Evolutionary conservation across 2,329 filamentous ascomycete species (phyloP).

Genomic region (Trichoderma atroviride): DNA sequence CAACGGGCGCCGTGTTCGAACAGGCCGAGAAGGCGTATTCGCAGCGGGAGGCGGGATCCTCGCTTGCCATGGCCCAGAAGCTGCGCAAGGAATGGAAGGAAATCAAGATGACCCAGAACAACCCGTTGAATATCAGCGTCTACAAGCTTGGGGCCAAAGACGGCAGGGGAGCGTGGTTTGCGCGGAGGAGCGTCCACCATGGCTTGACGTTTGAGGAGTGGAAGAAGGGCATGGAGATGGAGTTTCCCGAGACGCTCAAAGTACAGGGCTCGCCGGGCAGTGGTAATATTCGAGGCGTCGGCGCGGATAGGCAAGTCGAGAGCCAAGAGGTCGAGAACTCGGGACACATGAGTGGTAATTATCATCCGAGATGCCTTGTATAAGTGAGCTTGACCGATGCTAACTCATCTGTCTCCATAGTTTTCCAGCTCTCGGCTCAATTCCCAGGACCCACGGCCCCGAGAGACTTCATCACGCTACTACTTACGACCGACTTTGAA

Average conservation of each 20-base stretch:
- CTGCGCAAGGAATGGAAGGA: slow-evolving; percentile 89
- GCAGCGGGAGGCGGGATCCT: slow-evolving; percentile 46
- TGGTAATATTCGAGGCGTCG: slow-evolving; percentile 81
- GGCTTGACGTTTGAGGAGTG: slow-evolving; percentile 76
- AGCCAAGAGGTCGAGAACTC: slow-evolving; percentile 58
- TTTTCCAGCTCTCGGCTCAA: slow-evolving; percentile 84
- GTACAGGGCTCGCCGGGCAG: slow-evolving; percentile 69
- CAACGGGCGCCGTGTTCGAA: slow-evolving; percentile 55
- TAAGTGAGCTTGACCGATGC: background rate
- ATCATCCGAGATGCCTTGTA: background rate
- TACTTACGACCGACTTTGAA: slow-evolving; percentile 67
- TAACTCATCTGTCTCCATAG: slow-evolving; percentile 45
- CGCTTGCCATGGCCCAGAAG: slow-evolving; percentile 52
- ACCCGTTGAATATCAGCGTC: slow-evolving; percentile 74
- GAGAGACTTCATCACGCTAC: slow-evolving; percentile 81
- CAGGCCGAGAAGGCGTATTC: slow-evolving; percentile 54
- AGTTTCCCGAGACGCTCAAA: slow-evolving; percentile 79
- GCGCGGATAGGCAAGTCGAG: slow-evolving; percentile 75
- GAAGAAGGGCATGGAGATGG: slow-evolving; percentile 73
- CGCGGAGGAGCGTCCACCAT: slow-evolving; percentile 78
- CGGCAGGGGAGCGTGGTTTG: slow-evolving; percentile 87
- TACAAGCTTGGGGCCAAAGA: slow-evolving; percentile 82
- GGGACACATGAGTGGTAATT: slow-evolving; percentile 64
- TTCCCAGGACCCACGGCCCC: slow-evolving; percentile 88
- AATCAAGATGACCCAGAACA: slow-evolving; percentile 73